Evolutionary conservation across 257 asterid species (phyloP).

Genomic region (Nicotiana tomentosiformis): DNA sequence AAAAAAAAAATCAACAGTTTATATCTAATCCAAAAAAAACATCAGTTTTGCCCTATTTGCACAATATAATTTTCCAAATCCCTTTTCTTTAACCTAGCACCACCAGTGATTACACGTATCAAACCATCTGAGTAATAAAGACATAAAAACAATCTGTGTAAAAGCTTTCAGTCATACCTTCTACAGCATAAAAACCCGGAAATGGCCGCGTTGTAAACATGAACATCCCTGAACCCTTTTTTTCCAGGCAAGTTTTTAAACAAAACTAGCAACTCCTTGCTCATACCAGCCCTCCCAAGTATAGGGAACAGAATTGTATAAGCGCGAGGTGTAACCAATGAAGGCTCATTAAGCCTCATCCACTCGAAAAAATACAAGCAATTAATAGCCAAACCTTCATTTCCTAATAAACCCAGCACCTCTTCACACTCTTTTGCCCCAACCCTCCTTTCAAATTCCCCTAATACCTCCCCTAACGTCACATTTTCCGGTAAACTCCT

Average conservation of each 20-base stretch:
- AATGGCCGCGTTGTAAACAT: conserved; percentile 72
- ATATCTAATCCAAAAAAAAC: too few relatives aligned
- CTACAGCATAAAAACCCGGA: conserved; percentile 62
- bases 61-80: too few relatives aligned
- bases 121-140: not conserved
- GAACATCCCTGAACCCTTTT: conserved; percentile 52
- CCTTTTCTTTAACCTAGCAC: too few relatives aligned
- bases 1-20: too few relatives aligned
- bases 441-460: conserved; percentile 42
- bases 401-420: conserved; percentile 55
- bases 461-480: conserved; percentile 76
- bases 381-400: conserved; percentile 44
- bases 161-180: conserved; percentile 41
- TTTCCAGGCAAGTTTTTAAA: conserved; percentile 63
- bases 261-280: conserved; percentile 53
- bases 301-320: conserved; percentile 60
- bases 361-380: conserved; percentile 88
- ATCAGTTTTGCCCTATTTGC: too few relatives aligned
- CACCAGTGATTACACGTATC: not conserved
- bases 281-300: conserved; percentile 68
- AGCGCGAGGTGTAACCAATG: conserved; percentile 64
- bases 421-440: conserved; percentile 60
- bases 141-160: not conserved
- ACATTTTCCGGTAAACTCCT: conserved; percentile 51
- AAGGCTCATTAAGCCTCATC: conserved; percentile 79